Evolutionary conservation across 371 early-diverging fungal species (phyloP).

Genomic region (Chytridiales sp.): DNA sequence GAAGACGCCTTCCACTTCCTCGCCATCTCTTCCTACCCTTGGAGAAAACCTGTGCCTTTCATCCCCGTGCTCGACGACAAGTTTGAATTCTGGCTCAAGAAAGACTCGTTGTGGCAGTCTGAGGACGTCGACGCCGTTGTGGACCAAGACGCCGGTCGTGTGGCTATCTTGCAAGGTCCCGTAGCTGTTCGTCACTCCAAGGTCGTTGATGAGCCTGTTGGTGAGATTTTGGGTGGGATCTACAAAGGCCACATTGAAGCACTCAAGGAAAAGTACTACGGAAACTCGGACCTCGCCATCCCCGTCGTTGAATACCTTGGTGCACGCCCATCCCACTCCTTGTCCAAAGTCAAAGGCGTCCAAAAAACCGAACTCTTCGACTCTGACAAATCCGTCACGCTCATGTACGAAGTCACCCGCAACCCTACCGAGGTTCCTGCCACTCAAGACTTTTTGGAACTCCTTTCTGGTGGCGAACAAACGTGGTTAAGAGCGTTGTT

Average conservation of each 20-base stretch:
- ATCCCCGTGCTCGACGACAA: conserved; percentile 89
- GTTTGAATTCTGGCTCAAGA: conserved; percentile 94
- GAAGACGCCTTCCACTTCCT: conserved; percentile 92
- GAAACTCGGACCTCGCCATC: conserved; percentile 62
- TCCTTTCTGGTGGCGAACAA: conserved; percentile 66
- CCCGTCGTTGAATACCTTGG: conserved; percentile 85
- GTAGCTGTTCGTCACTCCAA: conserved; percentile 81
- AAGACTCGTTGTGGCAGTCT: conserved; percentile 95
- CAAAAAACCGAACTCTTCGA: conserved; percentile 38
- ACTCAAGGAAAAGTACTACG: conserved; percentile 78
- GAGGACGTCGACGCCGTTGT: conserved; percentile 91
- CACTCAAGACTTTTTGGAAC: conserved; percentile 69
- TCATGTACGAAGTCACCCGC: conserved; percentile 59
- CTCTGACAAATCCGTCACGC: conserved; percentile 40
- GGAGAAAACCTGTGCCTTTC: conserved; percentile 90
- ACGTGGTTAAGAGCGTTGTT: conserved; percentile 89
- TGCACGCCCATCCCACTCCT: conserved; percentile 47
- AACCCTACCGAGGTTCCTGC: conserved; percentile 62
- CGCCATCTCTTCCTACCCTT: conserved; percentile 74
- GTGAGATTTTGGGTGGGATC: conserved; percentile 85
- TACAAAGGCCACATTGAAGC: conserved; percentile 78
- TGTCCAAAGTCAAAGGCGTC: conserved; percentile 19
- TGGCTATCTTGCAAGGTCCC: conserved; percentile 95
- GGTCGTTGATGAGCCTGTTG: conserved; percentile 82
- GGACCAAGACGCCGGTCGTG: conserved; percentile 86